Evolutionary conservation across 371 early-diverging fungal genomes (phyloP).

Genomic region (Dentiscutata heterogama): DNA sequence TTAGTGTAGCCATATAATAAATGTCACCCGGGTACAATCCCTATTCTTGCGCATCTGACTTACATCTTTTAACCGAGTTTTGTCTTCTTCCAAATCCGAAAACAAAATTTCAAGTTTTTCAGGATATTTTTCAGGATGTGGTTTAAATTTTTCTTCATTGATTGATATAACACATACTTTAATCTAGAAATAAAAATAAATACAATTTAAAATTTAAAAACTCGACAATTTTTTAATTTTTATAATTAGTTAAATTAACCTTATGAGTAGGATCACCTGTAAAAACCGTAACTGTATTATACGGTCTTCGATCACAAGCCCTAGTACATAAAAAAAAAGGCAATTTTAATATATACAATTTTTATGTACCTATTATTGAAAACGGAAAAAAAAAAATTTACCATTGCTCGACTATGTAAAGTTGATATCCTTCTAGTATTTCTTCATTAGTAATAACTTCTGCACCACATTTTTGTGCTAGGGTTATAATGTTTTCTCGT

Average conservation of each 20-base stretch:
- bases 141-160: constrained; percentile 61
- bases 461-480: background rate
- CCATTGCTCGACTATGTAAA: constrained; percentile 80
- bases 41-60: background rate
- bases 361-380: background rate
- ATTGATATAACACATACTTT: constrained; percentile 67
- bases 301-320: constrained; percentile 68
- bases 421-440: constrained; percentile 62
- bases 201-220: background rate
- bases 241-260: constrained; percentile 50
- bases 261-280: constrained; percentile 70
- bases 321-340: constrained; percentile 48
- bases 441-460: background rate
- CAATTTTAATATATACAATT: background rate
- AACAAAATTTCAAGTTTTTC: constrained; percentile 60
- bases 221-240: background rate
- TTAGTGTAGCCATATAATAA: no score
- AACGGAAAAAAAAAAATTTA: constrained; percentile 27
- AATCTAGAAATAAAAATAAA: constrained; percentile 49
- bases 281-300: constrained; percentile 71
- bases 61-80: constrained; percentile 64
- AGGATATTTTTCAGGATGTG: constrained; percentile 55
- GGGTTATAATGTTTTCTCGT: background rate
- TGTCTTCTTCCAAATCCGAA: constrained; percentile 55
- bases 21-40: no score